Evolutionary conservation across 306 rosid species (phyloP).

Genomic region (Gastrolobium bilobum): DNA sequence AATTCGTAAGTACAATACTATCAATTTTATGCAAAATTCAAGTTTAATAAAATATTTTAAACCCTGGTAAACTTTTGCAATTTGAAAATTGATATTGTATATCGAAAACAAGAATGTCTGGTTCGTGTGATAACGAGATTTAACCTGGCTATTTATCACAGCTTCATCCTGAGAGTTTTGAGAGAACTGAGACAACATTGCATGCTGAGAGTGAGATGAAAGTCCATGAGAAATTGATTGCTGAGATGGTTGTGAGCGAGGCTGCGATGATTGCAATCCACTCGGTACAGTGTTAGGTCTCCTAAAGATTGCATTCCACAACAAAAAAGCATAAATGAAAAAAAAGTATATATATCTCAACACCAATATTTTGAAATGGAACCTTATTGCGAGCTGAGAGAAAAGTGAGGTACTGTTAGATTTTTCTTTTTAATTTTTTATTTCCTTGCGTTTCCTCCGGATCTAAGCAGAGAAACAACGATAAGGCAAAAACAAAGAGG

Average conservation of each 20-base stretch:
- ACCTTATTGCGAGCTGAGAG: not conserved
- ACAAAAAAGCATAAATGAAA: slow-evolving; percentile 18
- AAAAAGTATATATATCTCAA: slow-evolving; percentile 4
- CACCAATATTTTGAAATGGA: not conserved
- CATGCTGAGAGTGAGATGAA: slow-evolving; percentile 73
- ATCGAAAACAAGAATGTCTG: not conserved
- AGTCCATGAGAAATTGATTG: slow-evolving; percentile 89
- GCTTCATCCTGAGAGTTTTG: slow-evolving; percentile 80
- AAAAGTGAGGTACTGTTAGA: not conserved
- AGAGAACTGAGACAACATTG: slow-evolving; percentile 82
- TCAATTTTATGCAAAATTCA: not conserved
- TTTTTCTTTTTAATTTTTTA: not conserved
- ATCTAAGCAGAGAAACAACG: slow-evolving; percentile 9
- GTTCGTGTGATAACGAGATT: slow-evolving; percentile 31
- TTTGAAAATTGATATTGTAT: not conserved
- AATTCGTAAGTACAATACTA: not conserved
- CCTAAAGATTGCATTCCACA: slow-evolving; percentile 49
- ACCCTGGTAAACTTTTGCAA: not conserved
- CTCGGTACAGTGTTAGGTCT: slow-evolving; percentile 57
- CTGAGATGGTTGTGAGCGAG: slow-evolving; percentile 86
- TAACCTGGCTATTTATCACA: slow-evolving; percentile 79
- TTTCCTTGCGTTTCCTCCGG: slow-evolving; percentile 9
- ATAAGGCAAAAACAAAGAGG: not conserved
- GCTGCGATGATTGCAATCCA: slow-evolving; percentile 86
- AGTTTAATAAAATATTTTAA: not conserved